These are phyloP conservation scores for Candida sanyaensis DNA, from an alignment of 1,139 yeast species.

Conservation along the genomic window DNA sequence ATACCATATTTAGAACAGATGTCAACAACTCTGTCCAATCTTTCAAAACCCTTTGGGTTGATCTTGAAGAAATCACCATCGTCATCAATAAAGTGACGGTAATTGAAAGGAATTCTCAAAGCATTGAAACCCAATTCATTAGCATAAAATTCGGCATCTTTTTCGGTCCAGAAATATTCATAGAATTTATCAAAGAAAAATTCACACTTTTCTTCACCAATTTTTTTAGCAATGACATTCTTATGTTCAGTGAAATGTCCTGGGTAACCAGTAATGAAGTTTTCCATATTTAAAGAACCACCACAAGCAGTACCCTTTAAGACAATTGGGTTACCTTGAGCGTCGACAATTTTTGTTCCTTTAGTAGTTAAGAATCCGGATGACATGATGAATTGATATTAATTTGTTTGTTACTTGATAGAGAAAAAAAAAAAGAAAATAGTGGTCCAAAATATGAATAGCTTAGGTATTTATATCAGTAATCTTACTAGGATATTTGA, in stretches of 20 bases:
- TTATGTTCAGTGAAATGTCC: slow-evolving; percentile 52
- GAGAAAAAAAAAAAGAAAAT: too few species aligned
- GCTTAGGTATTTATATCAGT: neutral
- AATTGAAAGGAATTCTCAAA: slow-evolving; percentile 48
- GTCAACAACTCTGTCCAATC: slow-evolving; percentile 40
- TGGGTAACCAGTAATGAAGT: slow-evolving; percentile 51
- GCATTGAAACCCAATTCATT: slow-evolving; percentile 42
- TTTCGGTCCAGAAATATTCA: slow-evolving; percentile 49
- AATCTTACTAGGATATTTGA: neutral
- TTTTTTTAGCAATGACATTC: slow-evolving; percentile 28
- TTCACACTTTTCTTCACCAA: slow-evolving; percentile 45
- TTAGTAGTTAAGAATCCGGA: slow-evolving; percentile 15
- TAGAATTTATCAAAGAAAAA: slow-evolving; percentile 48
- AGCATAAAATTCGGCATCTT: slow-evolving; percentile 43
- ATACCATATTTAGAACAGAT: slow-evolving; percentile 39
- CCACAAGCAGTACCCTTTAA: slow-evolving; percentile 45
- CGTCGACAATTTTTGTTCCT: slow-evolving; percentile 44
- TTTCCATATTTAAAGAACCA: slow-evolving; percentile 52
- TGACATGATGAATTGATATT: slow-evolving; percentile 11
- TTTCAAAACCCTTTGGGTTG: slow-evolving; percentile 41
- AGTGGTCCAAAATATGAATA: too few species aligned
- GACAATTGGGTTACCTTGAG: slow-evolving; percentile 30
- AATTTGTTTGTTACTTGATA: neutral
- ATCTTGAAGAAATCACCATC: slow-evolving; percentile 36
- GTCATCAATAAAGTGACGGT: slow-evolving; percentile 46